Base-by-base conservation (phyloP, 164 flowering plant genomes). In the Vitis rotundifolia region DNA sequence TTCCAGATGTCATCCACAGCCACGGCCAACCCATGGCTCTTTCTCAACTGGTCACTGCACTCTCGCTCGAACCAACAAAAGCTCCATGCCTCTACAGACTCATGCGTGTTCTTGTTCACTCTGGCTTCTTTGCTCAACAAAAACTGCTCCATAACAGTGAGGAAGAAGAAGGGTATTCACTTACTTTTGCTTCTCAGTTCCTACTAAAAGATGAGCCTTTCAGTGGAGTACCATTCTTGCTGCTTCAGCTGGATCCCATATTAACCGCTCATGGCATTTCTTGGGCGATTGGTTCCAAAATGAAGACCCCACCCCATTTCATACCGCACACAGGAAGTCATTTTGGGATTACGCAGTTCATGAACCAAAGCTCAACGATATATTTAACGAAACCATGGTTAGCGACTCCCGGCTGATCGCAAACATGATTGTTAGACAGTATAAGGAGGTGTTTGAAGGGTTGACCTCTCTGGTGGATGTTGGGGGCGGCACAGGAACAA, bases 1-100 rank as follows among this genome's bases (percentile, higher is more conserved):
- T 83, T 1, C 78, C 81, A 2, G 85, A 84, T 29, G 44, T 70
- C 53, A 73, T 84, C 71, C 75, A 75, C 56, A 75, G 56, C 50
- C 80, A 81, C 66, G 81, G 79, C 57, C 10, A 73, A 48, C 82
- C 86, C 26, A 79, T 81, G 66, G 64, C 73, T 6, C 54, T 81
- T 1, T 11, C 67, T 15, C 59, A 77, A 8, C 59, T 84, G 3
- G 67, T 68, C 49, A n/a, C 62, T 3, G 67, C 78, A 0, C 77
- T 81, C 9, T 37, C 52, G 0, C 28, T 79, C 22, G 49, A 71
- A 37, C 76, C 78, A 1, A 7, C 70, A 3, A 83, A 81, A 73
- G 53, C 75, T 3, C 13, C 15, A 1, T 10, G 10, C 54, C 11
- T 83, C 48, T 11, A 60, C 11, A 80, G 80, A 69, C 77, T 80